Conservation (phyloP, 2,329 filamentous ascomycete genomes). For the Tolypocladium ovalisporum region DNA sequence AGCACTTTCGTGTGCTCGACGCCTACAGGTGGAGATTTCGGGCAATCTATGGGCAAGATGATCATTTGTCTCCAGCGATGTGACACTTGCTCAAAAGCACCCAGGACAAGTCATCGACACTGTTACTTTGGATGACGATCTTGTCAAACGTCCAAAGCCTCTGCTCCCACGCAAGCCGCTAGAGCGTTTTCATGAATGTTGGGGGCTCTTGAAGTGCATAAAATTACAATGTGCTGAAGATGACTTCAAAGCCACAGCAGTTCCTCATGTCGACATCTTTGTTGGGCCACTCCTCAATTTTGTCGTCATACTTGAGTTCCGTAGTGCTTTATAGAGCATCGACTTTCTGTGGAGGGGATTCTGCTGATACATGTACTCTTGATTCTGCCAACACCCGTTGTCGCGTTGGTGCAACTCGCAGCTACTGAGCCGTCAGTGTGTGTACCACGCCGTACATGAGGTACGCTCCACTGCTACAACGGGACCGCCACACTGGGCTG, state of each 20-base stretch:
- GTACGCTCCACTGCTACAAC: neutral
- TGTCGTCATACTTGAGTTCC: too few species aligned
- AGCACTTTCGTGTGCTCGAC: neutral
- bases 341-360: neutral
- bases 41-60: neutral
- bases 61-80: neutral
- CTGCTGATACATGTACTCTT: neutral
- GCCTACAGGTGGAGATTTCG: neutral
- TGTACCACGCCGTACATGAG: neutral
- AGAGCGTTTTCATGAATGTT: too few species aligned
- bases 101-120: neutral
- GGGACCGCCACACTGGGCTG: neutral
- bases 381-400: neutral
- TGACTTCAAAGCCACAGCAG: neutral
- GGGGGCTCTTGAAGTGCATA: neutral
- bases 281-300: too few species aligned
- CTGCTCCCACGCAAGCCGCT: too few species aligned
- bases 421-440: neutral
- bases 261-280: too few species aligned
- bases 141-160: too few species aligned
- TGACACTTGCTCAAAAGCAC: neutral
- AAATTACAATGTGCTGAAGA: neutral
- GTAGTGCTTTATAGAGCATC: too few species aligned
- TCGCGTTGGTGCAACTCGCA: neutral
- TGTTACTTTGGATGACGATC: neutral